phyloP scores from a whole-genome alignment of 345 rosid genomes.

The Sisymbrium irio region DNA sequence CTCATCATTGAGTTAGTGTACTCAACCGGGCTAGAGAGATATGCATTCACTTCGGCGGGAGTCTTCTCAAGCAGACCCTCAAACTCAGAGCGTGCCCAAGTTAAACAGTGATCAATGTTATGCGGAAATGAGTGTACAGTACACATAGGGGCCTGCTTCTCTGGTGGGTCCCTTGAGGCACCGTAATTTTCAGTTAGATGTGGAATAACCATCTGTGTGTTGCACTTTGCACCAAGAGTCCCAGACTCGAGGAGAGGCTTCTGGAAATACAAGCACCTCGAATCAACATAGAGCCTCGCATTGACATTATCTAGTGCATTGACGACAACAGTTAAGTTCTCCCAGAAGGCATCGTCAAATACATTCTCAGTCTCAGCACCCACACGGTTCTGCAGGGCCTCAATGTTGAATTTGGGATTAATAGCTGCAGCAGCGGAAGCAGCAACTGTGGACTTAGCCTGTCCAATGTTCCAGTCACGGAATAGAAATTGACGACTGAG shows the following conservation, averaged over 20 bases:
- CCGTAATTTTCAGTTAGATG: slow-evolving; percentile 98
- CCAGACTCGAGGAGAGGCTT: slow-evolving; percentile 99
- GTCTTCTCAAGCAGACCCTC: slow-evolving; percentile 98
- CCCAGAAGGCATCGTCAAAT: slow-evolving; percentile 90
- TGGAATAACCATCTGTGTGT: slow-evolving; percentile 98
- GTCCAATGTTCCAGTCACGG: slow-evolving; percentile 99
- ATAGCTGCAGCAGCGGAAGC: slow-evolving; percentile 85
- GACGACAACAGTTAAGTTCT: slow-evolving; percentile 71
- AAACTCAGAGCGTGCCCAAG: slow-evolving; percentile 99
- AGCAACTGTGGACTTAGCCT: slow-evolving; percentile 98
- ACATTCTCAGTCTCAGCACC: slow-evolving; percentile 94
- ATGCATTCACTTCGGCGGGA: slow-evolving; percentile 96
- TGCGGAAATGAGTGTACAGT: slow-evolving; percentile 99
- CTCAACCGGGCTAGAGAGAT: slow-evolving; percentile 70
- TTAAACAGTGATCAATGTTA: slow-evolving; percentile 96
- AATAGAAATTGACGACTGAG: slow-evolving; percentile 97
- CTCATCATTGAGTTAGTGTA: slow-evolving; percentile 61
- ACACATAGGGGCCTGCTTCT: slow-evolving; percentile 99
- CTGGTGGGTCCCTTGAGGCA: slow-evolving; percentile 99
- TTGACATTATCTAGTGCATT: slow-evolving; percentile 96
- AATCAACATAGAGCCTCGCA: slow-evolving; percentile 96
- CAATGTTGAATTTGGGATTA: slow-evolving; percentile 70
- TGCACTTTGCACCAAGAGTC: slow-evolving; percentile 96
- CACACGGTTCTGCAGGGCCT: slow-evolving; percentile 93
- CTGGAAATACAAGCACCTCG: slow-evolving; percentile 96